Evolutionary conservation across 768 basidiomycete species (phyloP).

Genomic region (Lactarius tabidus): DNA sequence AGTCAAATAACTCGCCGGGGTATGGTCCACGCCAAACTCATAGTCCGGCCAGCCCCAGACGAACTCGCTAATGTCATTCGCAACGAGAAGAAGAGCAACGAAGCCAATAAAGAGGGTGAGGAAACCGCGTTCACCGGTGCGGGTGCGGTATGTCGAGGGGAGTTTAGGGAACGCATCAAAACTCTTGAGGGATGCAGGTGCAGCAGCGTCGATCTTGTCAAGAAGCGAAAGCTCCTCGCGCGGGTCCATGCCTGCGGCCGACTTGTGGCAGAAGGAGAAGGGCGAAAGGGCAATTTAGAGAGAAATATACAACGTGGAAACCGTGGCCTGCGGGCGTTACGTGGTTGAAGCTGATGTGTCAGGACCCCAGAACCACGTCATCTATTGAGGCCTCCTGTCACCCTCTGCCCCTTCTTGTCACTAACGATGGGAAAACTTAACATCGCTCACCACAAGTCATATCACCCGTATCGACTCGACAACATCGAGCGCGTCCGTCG

Average conservation of each 20-base stretch:
- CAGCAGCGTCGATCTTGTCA: constrained; percentile 30
- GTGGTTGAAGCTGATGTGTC: constrained; percentile 1
- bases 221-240: constrained; percentile 22
- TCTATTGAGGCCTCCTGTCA: constrained; percentile 4
- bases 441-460: constrained; percentile 89
- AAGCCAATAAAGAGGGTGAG: constrained; percentile 59
- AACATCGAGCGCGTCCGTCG: constrained; percentile 76
- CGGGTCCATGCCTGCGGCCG: constrained; percentile 51
- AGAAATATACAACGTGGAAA: not conserved
- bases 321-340: not conserved
- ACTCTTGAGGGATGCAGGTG: constrained; percentile 30
- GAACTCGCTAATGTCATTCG: constrained; percentile 88
- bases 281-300: not conserved
- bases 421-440: constrained; percentile 74
- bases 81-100: constrained; percentile 66
- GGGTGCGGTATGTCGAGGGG: constrained; percentile 35
- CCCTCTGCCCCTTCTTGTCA: not conserved
- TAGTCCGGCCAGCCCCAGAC: constrained; percentile 92
- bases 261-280: constrained; percentile 69
- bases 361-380: constrained; percentile 5
- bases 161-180: constrained; percentile 43
- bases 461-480: constrained; percentile 80
- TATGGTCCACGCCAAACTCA: constrained; percentile 80
- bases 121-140: constrained; percentile 25
- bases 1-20: constrained; percentile 57